Base-by-base conservation (phyloP, 257 asterid species). In the Solanum habrochaites region DNA sequence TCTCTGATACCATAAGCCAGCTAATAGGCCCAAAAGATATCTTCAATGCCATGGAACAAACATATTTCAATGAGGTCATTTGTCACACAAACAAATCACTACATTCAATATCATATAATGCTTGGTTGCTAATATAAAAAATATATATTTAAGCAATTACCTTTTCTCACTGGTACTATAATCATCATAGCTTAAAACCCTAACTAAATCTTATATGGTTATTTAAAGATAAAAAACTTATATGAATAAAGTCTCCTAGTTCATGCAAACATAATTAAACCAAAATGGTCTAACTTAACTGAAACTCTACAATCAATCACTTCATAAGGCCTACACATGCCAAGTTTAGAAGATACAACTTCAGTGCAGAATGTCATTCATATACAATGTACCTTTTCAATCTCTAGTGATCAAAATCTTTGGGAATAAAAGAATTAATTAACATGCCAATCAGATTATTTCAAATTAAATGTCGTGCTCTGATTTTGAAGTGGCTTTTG, bases 1-100 rank as follows among this genome's bases (percentile, higher is more conserved):
- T 95, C 93, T 97, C 98, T 7, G 99, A 95, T 82, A 97, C 99
- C 99, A 97, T 97, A 14, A 97, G 98, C 99, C 99, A 95, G 92
- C 99, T 97, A 86, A 97, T 97, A 11, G 99, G 99, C 52, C 99
- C 99, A 88, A 97, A 97, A 69, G 99, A 97, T 88, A 97, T 94
- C 99, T 96, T 86, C 85, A 91, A 84, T 62, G 87, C 47, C 86
- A 78, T 21, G 32, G 23, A 71, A 25, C 43, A 37, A 47, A 49
- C 66, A 49, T 18, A 49, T 49, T 80, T 47, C 85, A 80, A 31
- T 29, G 85, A 80, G 43, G 25, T 49, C 69, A 29, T 80, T 49
- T 37, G 49, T 80, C 42, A 80, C 42, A 49, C 85, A 18, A 3
- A 29, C 40, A 80, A 16, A 80, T 45, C 66, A 45, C 43, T 25